phyloP scores from a whole-genome alignment of 2,329 filamentous ascomycete species.

The Elsinoe batatas region DNA sequence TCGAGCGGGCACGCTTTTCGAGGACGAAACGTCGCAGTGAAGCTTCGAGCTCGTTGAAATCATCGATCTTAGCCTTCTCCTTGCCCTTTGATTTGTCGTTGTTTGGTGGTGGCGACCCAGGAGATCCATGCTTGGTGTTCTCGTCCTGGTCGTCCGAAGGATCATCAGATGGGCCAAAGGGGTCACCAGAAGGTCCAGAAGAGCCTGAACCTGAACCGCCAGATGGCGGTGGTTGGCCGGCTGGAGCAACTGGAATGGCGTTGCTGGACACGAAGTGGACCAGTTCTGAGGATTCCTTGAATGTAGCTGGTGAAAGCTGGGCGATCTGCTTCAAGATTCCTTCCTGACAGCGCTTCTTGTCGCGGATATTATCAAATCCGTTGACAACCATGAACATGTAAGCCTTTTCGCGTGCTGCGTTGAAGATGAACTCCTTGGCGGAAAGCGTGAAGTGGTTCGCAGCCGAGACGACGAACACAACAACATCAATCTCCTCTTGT shows the following conservation, averaged over 20 bases:
- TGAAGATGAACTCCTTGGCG: conserved; percentile 95
- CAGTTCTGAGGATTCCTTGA: conserved; percentile 83
- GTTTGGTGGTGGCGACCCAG: conserved; percentile 28
- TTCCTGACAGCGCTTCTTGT: conserved; percentile 83
- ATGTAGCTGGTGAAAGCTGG: conserved; percentile 79
- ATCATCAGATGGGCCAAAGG: conserved; percentile 28
- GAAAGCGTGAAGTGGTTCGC: conserved; percentile 97
- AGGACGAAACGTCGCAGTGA: conserved; percentile 87
- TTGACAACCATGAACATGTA: conserved; percentile 99
- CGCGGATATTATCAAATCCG: conserved; percentile 85
- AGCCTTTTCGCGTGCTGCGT: conserved; percentile 89
- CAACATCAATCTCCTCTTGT: conserved; percentile 97
- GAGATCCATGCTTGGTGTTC: conserved; percentile 44
- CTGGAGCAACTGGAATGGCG: conserved; percentile 66
- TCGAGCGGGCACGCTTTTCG: conserved; percentile 89
- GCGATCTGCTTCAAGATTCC: conserved; percentile 86
- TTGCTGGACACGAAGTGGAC: conserved; percentile 98
- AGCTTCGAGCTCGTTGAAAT: conserved; percentile 83
- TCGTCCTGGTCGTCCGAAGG: conserved; percentile 33
- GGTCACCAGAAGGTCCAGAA: conserved; percentile 24
- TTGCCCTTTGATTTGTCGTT: conserved; percentile 70
- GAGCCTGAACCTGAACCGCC: conserved; percentile 41
- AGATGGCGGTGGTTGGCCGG: conserved; percentile 47
- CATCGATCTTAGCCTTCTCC: conserved; percentile 66
- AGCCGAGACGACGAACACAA: conserved; percentile 95